A percentile compares a stretch with the other conserved stretches of the same genome.
These are phyloP conservation scores for Nyssa sinensis DNA, from an alignment of 148 eudicot species.

Conservation along the genomic window DNA sequence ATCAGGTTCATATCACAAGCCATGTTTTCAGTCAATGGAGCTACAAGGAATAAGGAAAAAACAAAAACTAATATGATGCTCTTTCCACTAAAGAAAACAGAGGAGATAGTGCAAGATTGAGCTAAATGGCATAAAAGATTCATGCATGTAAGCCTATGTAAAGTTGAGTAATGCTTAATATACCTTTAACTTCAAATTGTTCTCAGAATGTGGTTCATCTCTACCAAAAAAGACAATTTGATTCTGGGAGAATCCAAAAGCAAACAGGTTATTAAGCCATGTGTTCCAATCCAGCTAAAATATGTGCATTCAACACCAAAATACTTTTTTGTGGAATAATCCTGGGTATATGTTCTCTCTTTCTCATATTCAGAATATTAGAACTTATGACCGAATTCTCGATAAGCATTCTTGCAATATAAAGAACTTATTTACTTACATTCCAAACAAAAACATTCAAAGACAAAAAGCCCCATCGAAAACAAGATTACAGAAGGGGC, in stretches of 20 bases:
- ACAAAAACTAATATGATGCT: too few species aligned
- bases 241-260: neutral
- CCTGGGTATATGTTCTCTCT: neutral
- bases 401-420: neutral
- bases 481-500: constrained; percentile 17
- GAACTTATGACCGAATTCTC: neutral
- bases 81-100: neutral
- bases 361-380: too few species aligned
- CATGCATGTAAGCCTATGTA: too few species aligned
- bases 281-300: too few species aligned
- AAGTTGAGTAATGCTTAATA: neutral
- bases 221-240: neutral
- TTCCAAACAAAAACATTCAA: neutral
- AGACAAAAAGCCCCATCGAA: constrained; percentile 1
- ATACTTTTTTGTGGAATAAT: neutral
- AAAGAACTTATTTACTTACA: neutral
- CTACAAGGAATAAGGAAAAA: too few species aligned
- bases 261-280: neutral
- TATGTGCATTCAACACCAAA: too few species aligned
- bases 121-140: neutral
- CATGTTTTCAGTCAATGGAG: too few species aligned
- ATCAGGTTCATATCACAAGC: too few species aligned
- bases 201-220: neutral
- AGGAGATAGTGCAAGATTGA: neutral
- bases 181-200: neutral